Percentiles rank a stretch among this genome's conserved stretches.
Evolutionary conservation across 257 asterid species (phyloP).

Genomic region (Coffea eugenioides): DNA sequence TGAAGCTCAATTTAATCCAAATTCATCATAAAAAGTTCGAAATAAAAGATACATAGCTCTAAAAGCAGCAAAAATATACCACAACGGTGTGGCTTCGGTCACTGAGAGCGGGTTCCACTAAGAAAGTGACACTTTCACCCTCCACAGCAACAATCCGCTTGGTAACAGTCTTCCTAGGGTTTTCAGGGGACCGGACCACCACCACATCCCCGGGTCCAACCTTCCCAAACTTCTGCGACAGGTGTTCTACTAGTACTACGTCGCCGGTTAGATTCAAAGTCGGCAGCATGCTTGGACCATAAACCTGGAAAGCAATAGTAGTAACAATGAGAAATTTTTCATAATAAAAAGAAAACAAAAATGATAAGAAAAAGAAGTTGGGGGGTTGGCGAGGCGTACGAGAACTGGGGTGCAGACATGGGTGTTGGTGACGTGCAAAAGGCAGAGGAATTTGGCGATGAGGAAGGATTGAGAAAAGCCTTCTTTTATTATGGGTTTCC

Average conservation of each 20-base stretch:
- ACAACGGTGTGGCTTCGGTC: constrained; percentile 45
- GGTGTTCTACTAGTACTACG: constrained; percentile 70
- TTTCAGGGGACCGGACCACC: constrained; percentile 71
- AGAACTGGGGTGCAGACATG: constrained; percentile 71
- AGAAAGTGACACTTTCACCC: constrained; percentile 69
- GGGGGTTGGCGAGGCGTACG: constrained; percentile 28
- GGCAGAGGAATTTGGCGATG: constrained; percentile 63
- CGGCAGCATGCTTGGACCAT: constrained; percentile 97
- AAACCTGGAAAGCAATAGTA: constrained; percentile 45
- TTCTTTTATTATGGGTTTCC: constrained; percentile 59
- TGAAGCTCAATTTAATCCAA: constrained; percentile 1
- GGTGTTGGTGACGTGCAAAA: constrained; percentile 63
- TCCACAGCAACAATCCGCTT: constrained; percentile 82
- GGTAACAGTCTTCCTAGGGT: constrained; percentile 72
- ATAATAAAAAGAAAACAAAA: neutral
- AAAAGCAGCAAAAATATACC: constrained; percentile 35
- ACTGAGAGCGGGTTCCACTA: constrained; percentile 53
- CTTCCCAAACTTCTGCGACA: constrained; percentile 67
- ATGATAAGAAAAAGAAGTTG: neutral
- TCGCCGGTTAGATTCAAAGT: constrained; percentile 90
- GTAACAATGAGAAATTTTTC: neutral
- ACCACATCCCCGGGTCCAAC: constrained; percentile 79
- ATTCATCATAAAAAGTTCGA: neutral
- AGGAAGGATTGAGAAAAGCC: constrained; percentile 47
- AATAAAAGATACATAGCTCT: neutral